Conservation (phyloP, 306 rosid genomes). For the Carpinus viminea region DNA sequence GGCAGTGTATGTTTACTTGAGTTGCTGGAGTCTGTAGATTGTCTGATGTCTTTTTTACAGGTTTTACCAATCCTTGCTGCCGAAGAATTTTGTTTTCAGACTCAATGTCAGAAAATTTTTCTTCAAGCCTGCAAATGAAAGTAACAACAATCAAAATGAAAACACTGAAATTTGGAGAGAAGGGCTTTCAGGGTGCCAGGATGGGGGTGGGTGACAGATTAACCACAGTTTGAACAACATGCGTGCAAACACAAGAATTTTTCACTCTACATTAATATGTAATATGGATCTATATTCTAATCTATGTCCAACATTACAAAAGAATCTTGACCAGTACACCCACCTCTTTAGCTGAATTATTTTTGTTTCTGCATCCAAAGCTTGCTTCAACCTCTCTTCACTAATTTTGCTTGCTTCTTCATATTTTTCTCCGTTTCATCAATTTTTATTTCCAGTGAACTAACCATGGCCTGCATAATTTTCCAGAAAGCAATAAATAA, state of each 20-base stretch:
- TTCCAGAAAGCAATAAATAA: conserved; percentile 39
- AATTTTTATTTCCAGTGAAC: conserved; percentile 84
- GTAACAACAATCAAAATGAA: conserved; percentile 31
- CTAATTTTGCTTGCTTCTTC: conserved; percentile 85
- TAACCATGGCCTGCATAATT: conserved; percentile 73
- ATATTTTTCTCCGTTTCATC: conserved; percentile 89
- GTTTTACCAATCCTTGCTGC: conserved; percentile 63
- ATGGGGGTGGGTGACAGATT: background rate
- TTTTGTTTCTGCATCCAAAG: conserved; percentile 91
- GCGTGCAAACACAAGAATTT: background rate
- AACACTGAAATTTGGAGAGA: conserved; percentile 3
- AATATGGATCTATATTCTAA: conserved; percentile 8
- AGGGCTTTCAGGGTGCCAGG: background rate
- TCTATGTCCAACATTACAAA: conserved; percentile 19
- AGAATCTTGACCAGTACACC: conserved; percentile 30
- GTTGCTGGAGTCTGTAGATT: conserved; percentile 58
- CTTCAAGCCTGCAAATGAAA: conserved; percentile 77
- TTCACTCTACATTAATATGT: conserved; percentile 6
- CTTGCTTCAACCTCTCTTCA: conserved; percentile 95
- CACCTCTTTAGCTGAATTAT: conserved; percentile 90
- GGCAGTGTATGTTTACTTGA: conserved; percentile 45
- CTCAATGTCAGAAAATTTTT: conserved; percentile 78
- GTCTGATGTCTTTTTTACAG: conserved; percentile 62
- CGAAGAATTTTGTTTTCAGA: conserved; percentile 87
- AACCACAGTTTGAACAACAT: background rate